A percentile compares a stretch with the other conserved stretches of the same genome.
These are phyloP conservation scores for Yamadazyma aaseri DNA, from an alignment of 1,139 yeast species.

Conservation along the genomic window DNA sequence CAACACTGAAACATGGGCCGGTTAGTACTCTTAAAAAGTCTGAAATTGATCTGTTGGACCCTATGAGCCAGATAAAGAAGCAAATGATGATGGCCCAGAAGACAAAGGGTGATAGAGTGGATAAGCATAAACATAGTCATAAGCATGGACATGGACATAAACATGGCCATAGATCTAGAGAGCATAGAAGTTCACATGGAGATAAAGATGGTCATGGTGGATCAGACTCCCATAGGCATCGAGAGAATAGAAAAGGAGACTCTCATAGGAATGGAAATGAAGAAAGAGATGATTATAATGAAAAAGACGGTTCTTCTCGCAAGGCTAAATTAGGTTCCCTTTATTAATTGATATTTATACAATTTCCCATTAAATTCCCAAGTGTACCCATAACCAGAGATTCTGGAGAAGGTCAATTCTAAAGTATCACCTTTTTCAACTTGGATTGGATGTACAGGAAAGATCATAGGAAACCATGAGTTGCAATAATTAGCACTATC, in stretches of 20 bases:
- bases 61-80: slow-evolving; percentile 8
- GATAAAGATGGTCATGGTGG: background rate
- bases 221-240: background rate
- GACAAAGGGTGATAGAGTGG: slow-evolving; percentile 12
- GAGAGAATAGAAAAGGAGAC: background rate
- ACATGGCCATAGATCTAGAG: slow-evolving; percentile 8
- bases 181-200: slow-evolving; percentile 7
- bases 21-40: background rate
- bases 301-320: background rate
- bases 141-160: slow-evolving; percentile 12
- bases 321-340: no score
- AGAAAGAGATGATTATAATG: background rate
- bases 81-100: background rate
- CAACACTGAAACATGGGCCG: no score
- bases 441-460: slow-evolving; percentile 60
- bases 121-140: background rate
- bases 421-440: slow-evolving; percentile 39
- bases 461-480: slow-evolving; percentile 68
- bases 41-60: slow-evolving; percentile 20
- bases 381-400: slow-evolving; percentile 63
- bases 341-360: slow-evolving; percentile 19
- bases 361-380: slow-evolving; percentile 48
- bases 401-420: slow-evolving; percentile 10
- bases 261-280: background rate
- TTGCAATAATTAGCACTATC: slow-evolving; percentile 25